These are phyloP conservation scores for Amniculicola lignicola DNA, from an alignment of 495 filamentous ascomycete species.

Conservation along the genomic window DNA sequence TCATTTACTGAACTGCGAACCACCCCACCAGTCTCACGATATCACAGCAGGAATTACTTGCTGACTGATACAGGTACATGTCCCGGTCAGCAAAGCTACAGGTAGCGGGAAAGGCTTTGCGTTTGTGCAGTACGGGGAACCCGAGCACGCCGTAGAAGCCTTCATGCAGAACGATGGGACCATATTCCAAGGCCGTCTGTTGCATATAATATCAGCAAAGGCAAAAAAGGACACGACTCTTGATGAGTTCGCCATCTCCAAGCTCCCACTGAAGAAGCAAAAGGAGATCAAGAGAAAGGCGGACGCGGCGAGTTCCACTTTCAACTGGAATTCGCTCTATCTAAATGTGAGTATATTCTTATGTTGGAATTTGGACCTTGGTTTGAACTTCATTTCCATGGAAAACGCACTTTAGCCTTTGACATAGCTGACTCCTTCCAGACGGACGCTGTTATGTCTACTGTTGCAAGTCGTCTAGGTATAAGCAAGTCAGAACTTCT, in stretches of 20 bases:
- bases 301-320: slow-evolving; percentile 68
- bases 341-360: slow-evolving; percentile 80
- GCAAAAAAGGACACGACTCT: slow-evolving; percentile 76
- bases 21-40: too few species aligned
- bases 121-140: slow-evolving; percentile 71
- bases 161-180: slow-evolving; percentile 71
- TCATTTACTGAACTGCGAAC: too few species aligned
- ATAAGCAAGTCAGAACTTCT: slow-evolving; percentile 85
- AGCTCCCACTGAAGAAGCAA: slow-evolving; percentile 91
- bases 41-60: too few species aligned
- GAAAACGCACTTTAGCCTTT: too few species aligned
- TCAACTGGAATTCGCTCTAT: slow-evolving; percentile 97
- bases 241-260: slow-evolving; percentile 81
- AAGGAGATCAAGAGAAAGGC: slow-evolving; percentile 79
- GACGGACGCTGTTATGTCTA: slow-evolving; percentile 87
- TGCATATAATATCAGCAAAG: slow-evolving; percentile 81
- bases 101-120: slow-evolving; percentile 81
- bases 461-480: slow-evolving; percentile 79
- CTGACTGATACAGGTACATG: slow-evolving; percentile 62
- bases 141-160: slow-evolving; percentile 70
- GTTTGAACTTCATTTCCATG: too few species aligned
- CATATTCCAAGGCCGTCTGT: slow-evolving; percentile 83
- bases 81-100: slow-evolving; percentile 64
- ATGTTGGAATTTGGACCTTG: too few species aligned
- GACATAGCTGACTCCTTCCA: slow-evolving; percentile 45